Evolutionary conservation across 2,329 filamentous ascomycete genomes (phyloP).

Genomic region (Dothideomycetes sp.): DNA sequence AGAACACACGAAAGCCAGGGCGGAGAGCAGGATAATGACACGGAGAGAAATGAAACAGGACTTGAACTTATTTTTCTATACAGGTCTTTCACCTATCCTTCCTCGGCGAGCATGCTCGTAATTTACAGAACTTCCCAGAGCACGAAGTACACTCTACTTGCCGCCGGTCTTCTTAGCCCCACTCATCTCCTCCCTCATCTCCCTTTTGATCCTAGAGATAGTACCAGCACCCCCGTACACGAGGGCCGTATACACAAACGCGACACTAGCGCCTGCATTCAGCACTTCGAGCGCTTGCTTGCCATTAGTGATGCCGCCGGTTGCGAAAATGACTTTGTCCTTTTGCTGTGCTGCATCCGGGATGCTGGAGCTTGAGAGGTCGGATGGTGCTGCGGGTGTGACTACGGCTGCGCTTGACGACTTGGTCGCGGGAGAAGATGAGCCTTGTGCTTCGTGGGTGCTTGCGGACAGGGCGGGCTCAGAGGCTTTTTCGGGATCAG

Average conservation of each 20-base stretch:
- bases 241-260: conserved; percentile 74
- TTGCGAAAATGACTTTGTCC: conserved; percentile 81
- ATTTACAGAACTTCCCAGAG: neutral
- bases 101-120: too few relatives aligned
- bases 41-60: neutral
- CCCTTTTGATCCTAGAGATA: conserved; percentile 40
- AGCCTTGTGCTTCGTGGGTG: conserved; percentile 5
- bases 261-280: conserved; percentile 80
- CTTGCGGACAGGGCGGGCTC: conserved; percentile 8
- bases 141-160: too few relatives aligned
- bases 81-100: neutral
- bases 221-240: conserved; percentile 54
- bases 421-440: too few relatives aligned
- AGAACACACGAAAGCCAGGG: too few relatives aligned
- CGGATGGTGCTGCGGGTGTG: neutral
- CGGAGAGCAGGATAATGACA: too few relatives aligned
- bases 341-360: conserved; percentile 11
- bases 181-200: conserved; percentile 35
- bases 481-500: conserved; percentile 3
- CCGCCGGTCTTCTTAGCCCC: neutral
- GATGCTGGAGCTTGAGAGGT: neutral
- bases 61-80: neutral
- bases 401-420: neutral
- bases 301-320: conserved; percentile 84
- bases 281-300: conserved; percentile 71